Evolutionary conservation across 768 basidiomycete genomes (phyloP).

Genomic region (Termitomyces sp.): DNA sequence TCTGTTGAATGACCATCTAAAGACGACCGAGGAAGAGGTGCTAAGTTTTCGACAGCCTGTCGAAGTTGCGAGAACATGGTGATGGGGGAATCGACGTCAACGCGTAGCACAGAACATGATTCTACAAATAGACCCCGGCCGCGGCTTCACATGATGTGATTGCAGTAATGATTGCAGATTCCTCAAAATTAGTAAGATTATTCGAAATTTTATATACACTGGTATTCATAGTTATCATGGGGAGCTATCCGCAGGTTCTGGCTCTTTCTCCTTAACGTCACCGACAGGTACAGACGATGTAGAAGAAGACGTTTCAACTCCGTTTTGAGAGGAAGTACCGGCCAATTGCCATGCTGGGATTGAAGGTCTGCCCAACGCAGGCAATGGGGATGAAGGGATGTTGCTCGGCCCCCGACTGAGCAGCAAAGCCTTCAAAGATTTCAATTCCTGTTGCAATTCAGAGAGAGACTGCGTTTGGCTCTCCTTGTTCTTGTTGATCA

Average conservation of each 20-base stretch:
- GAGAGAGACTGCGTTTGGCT: slow-evolving; percentile 74
- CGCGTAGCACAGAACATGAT: neutral
- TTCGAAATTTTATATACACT: neutral
- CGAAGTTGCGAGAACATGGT: slow-evolving; percentile 72
- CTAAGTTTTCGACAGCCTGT: slow-evolving; percentile 67
- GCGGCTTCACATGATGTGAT: neutral
- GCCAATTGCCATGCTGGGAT: slow-evolving; percentile 93
- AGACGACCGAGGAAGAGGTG: slow-evolving; percentile 39
- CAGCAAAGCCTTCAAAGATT: slow-evolving; percentile 87
- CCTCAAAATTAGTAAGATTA: neutral
- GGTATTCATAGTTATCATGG: neutral
- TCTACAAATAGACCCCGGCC: too few species aligned
- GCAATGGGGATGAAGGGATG: slow-evolving; percentile 46
- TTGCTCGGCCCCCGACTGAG: slow-evolving; percentile 60
- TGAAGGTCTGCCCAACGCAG: slow-evolving; percentile 52
- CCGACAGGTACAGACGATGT: slow-evolving; percentile 11
- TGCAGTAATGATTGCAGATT: neutral
- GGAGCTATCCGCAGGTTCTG: slow-evolving; percentile 19
- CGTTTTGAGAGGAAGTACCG: slow-evolving; percentile 22
- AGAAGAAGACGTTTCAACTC: neutral
- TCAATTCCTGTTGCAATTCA: slow-evolving; percentile 91
- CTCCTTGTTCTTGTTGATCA: slow-evolving; percentile 92
- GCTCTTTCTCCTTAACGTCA: slow-evolving; percentile 60
- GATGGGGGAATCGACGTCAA: neutral
- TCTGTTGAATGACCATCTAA: slow-evolving; percentile 21